These are phyloP conservation scores for Aspergillus nomiae DNA, from an alignment of 2,329 filamentous ascomycete species.

Conservation along the genomic window DNA sequence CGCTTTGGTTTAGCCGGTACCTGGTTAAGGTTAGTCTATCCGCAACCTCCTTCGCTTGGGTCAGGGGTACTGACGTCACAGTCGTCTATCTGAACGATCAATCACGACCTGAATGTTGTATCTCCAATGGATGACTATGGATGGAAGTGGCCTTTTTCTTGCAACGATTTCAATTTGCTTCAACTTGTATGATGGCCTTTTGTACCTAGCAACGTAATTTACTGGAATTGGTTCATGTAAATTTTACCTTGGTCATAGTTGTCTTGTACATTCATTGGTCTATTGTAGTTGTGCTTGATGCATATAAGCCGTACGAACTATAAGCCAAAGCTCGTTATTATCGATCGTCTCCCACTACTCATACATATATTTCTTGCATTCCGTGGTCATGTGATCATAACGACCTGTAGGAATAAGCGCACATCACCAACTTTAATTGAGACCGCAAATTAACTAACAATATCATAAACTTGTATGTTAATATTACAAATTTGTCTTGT, in stretches of 20 bases:
- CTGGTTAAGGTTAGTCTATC: slow-evolving; percentile 7
- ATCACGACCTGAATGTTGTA: slow-evolving; percentile 23
- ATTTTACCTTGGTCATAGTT: not conserved
- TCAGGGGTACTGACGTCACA: slow-evolving; percentile 11
- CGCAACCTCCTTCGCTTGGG: not conserved
- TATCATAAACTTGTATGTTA: not conserved
- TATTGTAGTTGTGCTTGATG: no score
- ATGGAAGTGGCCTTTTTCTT: slow-evolving; percentile 17
- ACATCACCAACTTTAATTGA: not conserved
- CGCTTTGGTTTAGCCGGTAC: slow-evolving; percentile 13
- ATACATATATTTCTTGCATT: no score
- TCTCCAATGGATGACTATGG: slow-evolving; percentile 21
- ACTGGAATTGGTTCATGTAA: slow-evolving; percentile 6
- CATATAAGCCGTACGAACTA: no score
- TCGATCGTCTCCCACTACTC: no score
- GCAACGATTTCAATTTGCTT: slow-evolving; percentile 13
- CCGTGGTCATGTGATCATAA: no score
- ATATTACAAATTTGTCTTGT: not conserved
- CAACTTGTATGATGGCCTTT: slow-evolving; percentile 20
- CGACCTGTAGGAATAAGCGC: no score
- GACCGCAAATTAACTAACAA: not conserved
- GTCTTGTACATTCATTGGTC: not conserved
- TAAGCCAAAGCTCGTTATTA: no score
- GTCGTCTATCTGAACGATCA: slow-evolving; percentile 16
- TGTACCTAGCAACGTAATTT: slow-evolving; percentile 25